Evolutionary conservation across 768 basidiomycete genomes (phyloP).

Genomic region (Phaeotremella skinneri): DNA sequence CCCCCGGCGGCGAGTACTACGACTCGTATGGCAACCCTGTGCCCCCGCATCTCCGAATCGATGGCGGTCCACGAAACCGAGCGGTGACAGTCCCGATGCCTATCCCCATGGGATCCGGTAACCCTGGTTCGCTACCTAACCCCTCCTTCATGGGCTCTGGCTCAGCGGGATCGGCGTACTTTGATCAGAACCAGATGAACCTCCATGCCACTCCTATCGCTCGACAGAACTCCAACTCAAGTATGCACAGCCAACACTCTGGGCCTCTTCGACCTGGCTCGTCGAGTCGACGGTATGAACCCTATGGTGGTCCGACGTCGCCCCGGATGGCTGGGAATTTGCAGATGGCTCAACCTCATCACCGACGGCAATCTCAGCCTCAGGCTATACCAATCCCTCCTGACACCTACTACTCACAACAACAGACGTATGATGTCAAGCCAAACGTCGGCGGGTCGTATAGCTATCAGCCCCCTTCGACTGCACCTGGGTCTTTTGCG

Average conservation of each 20-base stretch:
- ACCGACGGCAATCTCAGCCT: slow-evolving; percentile 17
- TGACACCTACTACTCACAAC: slow-evolving; percentile 7
- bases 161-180: slow-evolving; percentile 16
- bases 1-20: slow-evolving; percentile 13
- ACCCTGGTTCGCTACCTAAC: slow-evolving; percentile 8
- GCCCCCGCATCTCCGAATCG: slow-evolving; percentile 12
- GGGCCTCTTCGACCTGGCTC: slow-evolving; percentile 18
- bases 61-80: slow-evolving; percentile 14
- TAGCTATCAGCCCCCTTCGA: slow-evolving; percentile 20
- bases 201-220: slow-evolving; percentile 16
- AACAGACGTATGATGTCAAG: slow-evolving; percentile 15
- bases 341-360: neutral
- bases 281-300: slow-evolving; percentile 24
- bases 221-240: slow-evolving; percentile 17
- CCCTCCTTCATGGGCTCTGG: slow-evolving; percentile 6
- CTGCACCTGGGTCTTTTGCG: slow-evolving; percentile 17
- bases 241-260: slow-evolving; percentile 12
- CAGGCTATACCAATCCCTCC: slow-evolving; percentile 5
- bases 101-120: slow-evolving; percentile 15
- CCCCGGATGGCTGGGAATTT: slow-evolving; percentile 3
- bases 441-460: slow-evolving; percentile 10
- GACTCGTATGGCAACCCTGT: slow-evolving; percentile 11
- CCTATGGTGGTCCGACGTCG: slow-evolving; percentile 19
- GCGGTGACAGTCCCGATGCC: slow-evolving; percentile 26
- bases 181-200: slow-evolving; percentile 8